These are phyloP conservation scores for Postia placenta DNA, from an alignment of 768 basidiomycete species.

Conservation along the genomic window DNA sequence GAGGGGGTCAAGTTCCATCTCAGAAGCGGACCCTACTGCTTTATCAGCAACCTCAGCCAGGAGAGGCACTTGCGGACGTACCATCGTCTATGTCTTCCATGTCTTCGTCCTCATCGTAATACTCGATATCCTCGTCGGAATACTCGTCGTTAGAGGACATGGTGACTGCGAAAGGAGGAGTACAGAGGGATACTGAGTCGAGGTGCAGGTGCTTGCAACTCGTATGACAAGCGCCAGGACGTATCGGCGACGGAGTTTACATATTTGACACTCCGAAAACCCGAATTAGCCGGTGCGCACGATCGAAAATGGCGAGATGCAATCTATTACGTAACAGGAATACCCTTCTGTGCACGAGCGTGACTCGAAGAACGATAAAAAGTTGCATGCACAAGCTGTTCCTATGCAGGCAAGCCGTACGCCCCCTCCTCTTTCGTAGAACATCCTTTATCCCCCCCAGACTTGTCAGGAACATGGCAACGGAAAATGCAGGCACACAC, in stretches of 20 bases:
- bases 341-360: background rate
- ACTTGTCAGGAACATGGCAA: constrained; percentile 28
- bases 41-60: constrained; percentile 17
- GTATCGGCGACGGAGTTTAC: background rate
- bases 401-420: constrained; percentile 12
- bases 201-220: background rate
- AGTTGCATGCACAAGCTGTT: constrained; percentile 26
- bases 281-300: background rate
- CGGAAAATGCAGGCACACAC: constrained; percentile 33
- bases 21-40: constrained; percentile 34
- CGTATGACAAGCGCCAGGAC: background rate
- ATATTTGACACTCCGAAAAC: background rate
- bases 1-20: constrained; percentile 64
- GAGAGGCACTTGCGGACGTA: constrained; percentile 23
- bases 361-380: constrained; percentile 8
- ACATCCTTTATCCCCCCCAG: constrained; percentile 4
- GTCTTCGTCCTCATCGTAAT: constrained; percentile 68
- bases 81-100: constrained; percentile 54
- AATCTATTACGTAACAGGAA: background rate
- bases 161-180: constrained; percentile 1
- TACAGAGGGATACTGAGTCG: background rate
- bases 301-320: background rate
- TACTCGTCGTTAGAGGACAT: constrained; percentile 67
- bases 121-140: constrained; percentile 67
- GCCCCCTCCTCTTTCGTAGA: constrained; percentile 4